Conservation (phyloP, 306 rosid species). For the Glycyrrhiza uralensis region DNA sequence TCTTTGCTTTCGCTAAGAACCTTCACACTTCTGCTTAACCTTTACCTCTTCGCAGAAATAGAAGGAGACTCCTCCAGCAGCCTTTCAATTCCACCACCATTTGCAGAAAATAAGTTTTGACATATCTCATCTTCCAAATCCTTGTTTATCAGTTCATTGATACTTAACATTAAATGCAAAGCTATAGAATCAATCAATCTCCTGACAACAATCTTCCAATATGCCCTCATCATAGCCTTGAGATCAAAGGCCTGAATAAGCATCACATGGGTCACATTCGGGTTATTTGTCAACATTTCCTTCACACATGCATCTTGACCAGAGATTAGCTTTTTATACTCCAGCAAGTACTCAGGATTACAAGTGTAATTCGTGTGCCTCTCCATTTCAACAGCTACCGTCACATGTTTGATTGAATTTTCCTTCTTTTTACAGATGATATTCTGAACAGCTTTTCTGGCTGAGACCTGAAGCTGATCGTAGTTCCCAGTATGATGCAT, state of each 20-base stretch:
- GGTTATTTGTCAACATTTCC: neutral
- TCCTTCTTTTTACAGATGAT: constrained; percentile 31
- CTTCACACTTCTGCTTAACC: constrained; percentile 25
- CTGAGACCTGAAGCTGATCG: constrained; percentile 31
- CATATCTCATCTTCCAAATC: constrained; percentile 42
- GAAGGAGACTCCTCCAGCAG: constrained; percentile 44
- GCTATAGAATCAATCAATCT: constrained; percentile 44
- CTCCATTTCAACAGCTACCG: constrained; percentile 42
- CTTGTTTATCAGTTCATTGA: constrained; percentile 25
- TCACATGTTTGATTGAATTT: constrained; percentile 4
- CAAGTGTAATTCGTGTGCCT: constrained; percentile 42
- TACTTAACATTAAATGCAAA: constrained; percentile 27
- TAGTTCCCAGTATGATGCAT: constrained; percentile 26
- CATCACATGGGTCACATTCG: neutral
- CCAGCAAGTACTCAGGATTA: constrained; percentile 17
- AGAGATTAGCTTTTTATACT: constrained; percentile 25
- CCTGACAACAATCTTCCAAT: constrained; percentile 48
- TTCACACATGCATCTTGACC: constrained; percentile 13
- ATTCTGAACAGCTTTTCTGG: neutral
- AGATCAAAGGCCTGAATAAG: constrained; percentile 43
- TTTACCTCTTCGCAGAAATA: constrained; percentile 30
- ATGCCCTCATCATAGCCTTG: constrained; percentile 39
- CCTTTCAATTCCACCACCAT: constrained; percentile 36
- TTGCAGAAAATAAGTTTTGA: neutral
- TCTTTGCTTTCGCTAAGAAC: constrained; percentile 34